Conservation (phyloP, 148 eudicot genomes). For the Camellia japonica region DNA sequence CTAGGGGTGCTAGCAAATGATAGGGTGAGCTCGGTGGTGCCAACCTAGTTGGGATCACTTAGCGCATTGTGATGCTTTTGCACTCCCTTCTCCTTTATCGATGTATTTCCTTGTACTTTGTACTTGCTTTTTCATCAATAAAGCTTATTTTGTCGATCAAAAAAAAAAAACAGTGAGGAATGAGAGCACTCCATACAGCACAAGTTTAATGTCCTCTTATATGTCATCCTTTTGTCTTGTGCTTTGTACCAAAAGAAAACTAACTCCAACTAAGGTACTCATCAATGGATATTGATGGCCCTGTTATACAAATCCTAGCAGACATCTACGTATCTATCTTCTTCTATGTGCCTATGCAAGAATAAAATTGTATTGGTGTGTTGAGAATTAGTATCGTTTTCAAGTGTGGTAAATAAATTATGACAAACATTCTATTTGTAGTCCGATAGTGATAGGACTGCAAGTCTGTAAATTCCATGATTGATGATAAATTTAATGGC, state of each 20-base stretch:
- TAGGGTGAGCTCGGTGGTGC: no score
- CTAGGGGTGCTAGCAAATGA: no score
- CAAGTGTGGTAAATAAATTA: neutral
- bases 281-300: neutral
- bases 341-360: neutral
- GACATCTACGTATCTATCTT: neutral
- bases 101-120: no score
- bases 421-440: no score
- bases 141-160: no score
- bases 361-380: neutral
- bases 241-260: neutral
- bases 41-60: no score
- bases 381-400: neutral
- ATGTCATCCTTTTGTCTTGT: neutral
- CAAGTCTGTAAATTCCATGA: no score
- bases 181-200: conserved; percentile 37
- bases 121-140: no score
- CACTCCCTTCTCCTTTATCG: no score
- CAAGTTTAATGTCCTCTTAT: conserved; percentile 5
- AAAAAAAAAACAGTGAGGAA: conserved; percentile 33
- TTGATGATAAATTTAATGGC: no score
- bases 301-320: neutral
- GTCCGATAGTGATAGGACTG: no score
- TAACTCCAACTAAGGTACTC: neutral
- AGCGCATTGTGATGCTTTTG: no score